phyloP scores from a whole-genome alignment of 768 basidiomycete species.

The Pleurotus eryngii region DNA sequence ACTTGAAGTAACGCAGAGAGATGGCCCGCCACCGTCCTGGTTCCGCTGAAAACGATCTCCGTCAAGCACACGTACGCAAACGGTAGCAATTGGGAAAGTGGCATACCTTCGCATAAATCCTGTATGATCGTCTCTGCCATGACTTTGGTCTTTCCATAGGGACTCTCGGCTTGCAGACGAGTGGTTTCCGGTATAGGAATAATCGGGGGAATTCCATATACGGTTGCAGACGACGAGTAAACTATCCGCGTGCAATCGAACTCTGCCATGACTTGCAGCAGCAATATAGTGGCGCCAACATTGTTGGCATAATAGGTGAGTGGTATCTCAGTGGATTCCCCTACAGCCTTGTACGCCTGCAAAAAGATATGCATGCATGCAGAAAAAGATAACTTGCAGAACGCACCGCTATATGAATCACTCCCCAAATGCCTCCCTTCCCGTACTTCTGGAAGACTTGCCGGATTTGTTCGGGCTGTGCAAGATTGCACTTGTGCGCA shows the following conservation, averaged over 20 bases:
- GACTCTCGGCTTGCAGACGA: constrained; percentile 82
- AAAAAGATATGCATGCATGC: neutral
- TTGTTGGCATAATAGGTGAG: constrained; percentile 94
- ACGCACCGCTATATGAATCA: constrained; percentile 90
- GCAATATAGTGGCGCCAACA: constrained; percentile 81
- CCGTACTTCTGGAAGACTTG: constrained; percentile 81
- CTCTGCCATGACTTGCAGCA: constrained; percentile 84
- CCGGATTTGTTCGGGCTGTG: constrained; percentile 64
- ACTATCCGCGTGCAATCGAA: constrained; percentile 85
- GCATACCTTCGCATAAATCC: constrained; percentile 78
- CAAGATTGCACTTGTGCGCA: constrained; percentile 68
- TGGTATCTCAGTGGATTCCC: constrained; percentile 92
- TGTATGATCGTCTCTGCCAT: constrained; percentile 89
- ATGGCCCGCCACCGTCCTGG: constrained; percentile 72
- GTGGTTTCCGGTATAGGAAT: constrained; percentile 96
- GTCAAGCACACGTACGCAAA: constrained; percentile 10
- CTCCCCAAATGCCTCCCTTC: constrained; percentile 93
- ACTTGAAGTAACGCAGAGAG: constrained; percentile 97
- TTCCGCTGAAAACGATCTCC: constrained; percentile 49
- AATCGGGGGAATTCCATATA: constrained; percentile 89
- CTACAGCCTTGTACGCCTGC: constrained; percentile 96
- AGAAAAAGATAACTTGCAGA: neutral
- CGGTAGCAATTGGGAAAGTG: constrained; percentile 3
- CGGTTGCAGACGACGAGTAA: constrained; percentile 97
- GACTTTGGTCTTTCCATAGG: constrained; percentile 95